These are phyloP conservation scores for Arctostaphylos glauca DNA, from an alignment of 148 eudicot genomes.

Conservation along the genomic window DNA sequence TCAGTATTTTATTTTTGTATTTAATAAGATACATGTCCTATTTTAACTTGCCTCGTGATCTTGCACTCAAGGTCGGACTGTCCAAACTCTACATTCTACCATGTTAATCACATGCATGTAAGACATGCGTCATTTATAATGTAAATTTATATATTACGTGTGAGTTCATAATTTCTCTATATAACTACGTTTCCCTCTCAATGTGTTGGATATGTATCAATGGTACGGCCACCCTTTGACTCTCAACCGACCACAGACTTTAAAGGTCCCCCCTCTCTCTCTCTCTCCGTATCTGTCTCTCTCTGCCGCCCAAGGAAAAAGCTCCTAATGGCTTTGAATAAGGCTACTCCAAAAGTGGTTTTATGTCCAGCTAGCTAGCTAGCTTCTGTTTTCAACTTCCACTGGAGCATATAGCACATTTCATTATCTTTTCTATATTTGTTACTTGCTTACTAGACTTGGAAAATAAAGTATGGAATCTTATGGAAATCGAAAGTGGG, in stretches of 20 bases:
- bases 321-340: constrained; percentile 14
- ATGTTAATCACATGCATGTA: neutral
- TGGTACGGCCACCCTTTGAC: neutral
- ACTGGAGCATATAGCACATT: neutral
- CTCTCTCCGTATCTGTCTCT: constrained; percentile 4
- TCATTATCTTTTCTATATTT: neutral
- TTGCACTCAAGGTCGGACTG: too few relatives aligned
- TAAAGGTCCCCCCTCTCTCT: neutral
- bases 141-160: neutral
- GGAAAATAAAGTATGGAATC: neutral
- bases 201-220: neutral
- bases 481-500: neutral
- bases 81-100: neutral
- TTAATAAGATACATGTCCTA: too few relatives aligned
- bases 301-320: constrained; percentile 25
- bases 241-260: neutral
- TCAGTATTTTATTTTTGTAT: too few relatives aligned
- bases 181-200: neutral
- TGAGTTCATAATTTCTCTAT: neutral
- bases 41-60: too few relatives aligned
- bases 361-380: neutral
- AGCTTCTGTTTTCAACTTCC: neutral
- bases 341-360: constrained; percentile 24
- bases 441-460: too few relatives aligned
- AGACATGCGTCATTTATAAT: neutral